A percentile compares a stretch with the other conserved stretches of the same genome.
phyloP scores from a whole-genome alignment of 2,329 filamentous ascomycete genomes.

The Neoarthrinium moseri region DNA sequence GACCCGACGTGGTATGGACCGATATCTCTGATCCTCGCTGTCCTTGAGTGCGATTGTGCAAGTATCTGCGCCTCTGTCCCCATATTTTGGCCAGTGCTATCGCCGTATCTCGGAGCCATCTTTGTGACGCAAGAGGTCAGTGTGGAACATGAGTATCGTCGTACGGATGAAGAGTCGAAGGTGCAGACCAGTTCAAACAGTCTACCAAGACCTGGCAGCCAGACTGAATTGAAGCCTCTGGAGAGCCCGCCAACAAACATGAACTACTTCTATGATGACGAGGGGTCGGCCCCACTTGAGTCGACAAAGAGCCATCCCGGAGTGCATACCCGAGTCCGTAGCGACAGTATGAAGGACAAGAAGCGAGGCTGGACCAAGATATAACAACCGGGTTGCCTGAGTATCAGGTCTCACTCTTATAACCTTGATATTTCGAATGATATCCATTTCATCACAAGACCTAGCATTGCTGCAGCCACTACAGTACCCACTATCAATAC shows the following conservation, averaged over 20 bases:
- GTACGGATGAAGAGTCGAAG: conserved; percentile 4
- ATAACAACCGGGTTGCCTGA: no score
- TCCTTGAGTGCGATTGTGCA: conserved; percentile 31
- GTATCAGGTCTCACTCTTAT: no score
- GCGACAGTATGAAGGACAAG: conserved; percentile 7
- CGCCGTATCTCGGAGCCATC: conserved; percentile 28
- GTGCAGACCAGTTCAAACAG: neutral
- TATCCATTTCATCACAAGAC: no score
- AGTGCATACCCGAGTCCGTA: conserved; percentile 4
- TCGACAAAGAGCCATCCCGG: neutral
- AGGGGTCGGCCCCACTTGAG: neutral
- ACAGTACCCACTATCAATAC: no score
- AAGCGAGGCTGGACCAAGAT: neutral
- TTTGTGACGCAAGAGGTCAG: conserved; percentile 36
- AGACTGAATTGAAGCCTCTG: conserved; percentile 4
- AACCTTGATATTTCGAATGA: no score
- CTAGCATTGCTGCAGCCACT: no score
- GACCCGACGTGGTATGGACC: conserved; percentile 36
- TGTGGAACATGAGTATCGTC: conserved; percentile 15
- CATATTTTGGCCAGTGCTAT: conserved; percentile 30
- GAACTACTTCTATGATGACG: conserved; percentile 7
- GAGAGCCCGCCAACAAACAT: neutral
- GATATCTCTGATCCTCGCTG: conserved; percentile 29
- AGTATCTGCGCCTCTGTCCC: conserved; percentile 30
- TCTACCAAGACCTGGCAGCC: neutral